phyloP scores from a whole-genome alignment of 2,329 filamentous ascomycete species.

The Acrocalymma vagum region DNA sequence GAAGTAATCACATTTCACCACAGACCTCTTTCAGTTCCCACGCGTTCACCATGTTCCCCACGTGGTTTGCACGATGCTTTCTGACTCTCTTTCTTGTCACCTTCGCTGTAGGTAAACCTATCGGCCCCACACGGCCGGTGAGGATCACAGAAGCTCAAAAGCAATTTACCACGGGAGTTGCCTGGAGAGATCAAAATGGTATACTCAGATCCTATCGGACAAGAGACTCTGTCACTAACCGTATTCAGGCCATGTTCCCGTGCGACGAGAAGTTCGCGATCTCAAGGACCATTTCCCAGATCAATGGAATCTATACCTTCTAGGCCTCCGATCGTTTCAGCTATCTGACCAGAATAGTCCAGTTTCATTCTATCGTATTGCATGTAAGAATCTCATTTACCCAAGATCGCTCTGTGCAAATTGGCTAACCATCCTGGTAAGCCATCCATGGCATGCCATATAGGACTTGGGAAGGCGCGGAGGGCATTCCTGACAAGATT shows the following conservation, averaged over 20 bases:
- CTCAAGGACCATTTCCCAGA: constrained; percentile 66
- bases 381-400: constrained; percentile 61
- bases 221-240: constrained; percentile 3
- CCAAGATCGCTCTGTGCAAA: too few relatives aligned
- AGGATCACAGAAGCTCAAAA: constrained; percentile 7
- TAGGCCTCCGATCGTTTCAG: constrained; percentile 77
- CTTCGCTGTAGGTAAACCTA: constrained; percentile 14
- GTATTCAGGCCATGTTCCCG: constrained; percentile 30
- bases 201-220: background rate
- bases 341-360: constrained; percentile 67
- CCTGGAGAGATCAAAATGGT: constrained; percentile 29
- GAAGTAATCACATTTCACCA: too few relatives aligned
- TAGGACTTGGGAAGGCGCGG: constrained; percentile 41
- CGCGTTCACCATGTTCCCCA: constrained; percentile 14
- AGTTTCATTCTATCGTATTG: constrained; percentile 79
- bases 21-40: background rate
- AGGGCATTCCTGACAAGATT: constrained; percentile 42
- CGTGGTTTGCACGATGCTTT: constrained; percentile 4
- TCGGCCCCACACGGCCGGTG: background rate
- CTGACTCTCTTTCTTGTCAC: constrained; percentile 10
- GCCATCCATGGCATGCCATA: constrained; percentile 48
- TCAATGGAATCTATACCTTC: constrained; percentile 78
- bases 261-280: constrained; percentile 73
- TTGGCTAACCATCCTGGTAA: constrained; percentile 12
- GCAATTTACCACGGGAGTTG: constrained; percentile 26